Percentiles rank a stretch among this genome's conserved stretches.
Evolutionary conservation across 2,329 filamentous ascomycete species (phyloP).

Genomic region (Ceratocystis cubensis): DNA sequence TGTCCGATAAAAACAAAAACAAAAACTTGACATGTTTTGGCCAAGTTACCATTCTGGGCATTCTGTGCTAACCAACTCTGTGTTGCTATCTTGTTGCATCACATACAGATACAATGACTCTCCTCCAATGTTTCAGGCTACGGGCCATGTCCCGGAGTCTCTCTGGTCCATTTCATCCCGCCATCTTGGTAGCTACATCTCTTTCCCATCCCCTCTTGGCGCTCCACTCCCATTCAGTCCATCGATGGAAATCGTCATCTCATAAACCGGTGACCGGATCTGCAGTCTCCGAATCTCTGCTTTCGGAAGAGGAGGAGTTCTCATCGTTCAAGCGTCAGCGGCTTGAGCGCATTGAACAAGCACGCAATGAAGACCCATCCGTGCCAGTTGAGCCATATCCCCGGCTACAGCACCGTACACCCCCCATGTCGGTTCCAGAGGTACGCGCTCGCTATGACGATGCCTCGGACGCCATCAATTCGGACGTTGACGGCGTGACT

Average conservation of each 20-base stretch:
- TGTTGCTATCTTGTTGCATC: neutral
- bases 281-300: neutral
- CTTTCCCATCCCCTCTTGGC: neutral
- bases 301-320: conserved; percentile 23
- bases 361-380: conserved; percentile 23
- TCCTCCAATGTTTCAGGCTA: conserved; percentile 30
- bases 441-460: conserved; percentile 19
- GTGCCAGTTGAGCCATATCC: conserved; percentile 18
- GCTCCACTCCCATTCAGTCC: neutral
- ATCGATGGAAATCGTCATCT: conserved; percentile 17
- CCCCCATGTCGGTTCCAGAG: conserved; percentile 22
- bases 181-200: neutral
- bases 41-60: conserved; percentile 20
- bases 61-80: conserved; percentile 8
- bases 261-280: neutral
- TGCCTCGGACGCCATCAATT: conserved; percentile 4
- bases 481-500: conserved; percentile 21
- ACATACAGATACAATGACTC: conserved; percentile 30
- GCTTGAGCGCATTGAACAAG: conserved; percentile 27
- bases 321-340: conserved; percentile 32
- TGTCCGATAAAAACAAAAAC: neutral
- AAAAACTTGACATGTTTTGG: no score
- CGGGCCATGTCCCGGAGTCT: conserved; percentile 22
- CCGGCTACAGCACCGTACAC: conserved; percentile 18
- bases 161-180: neutral